Conservation (phyloP, 495 filamentous ascomycete species). For the Lasiosphaeris hirsuta region DNA sequence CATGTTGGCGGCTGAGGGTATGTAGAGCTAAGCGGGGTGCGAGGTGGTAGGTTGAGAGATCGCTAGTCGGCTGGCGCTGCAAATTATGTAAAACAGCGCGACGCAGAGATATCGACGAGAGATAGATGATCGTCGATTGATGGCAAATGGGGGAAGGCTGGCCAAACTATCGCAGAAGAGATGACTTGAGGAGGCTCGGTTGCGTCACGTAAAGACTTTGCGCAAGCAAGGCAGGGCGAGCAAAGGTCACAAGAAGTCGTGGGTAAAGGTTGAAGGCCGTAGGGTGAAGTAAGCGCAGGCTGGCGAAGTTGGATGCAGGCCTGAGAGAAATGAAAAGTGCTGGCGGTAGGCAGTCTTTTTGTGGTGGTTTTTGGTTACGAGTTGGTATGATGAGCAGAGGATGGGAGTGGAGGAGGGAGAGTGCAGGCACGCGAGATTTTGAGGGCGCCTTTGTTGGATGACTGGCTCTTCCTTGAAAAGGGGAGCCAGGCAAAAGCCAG, state of each 20-base stretch:
- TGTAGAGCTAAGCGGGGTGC: conserved; percentile 2
- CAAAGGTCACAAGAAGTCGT: neutral
- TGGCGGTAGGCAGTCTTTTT: conserved; percentile 16
- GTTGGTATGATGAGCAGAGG: conserved; percentile 14
- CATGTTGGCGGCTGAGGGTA: conserved; percentile 55
- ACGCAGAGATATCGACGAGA: neutral
- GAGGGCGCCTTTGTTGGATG: conserved; percentile 4
- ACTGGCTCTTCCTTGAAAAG: conserved; percentile 13
- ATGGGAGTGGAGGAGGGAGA: conserved; percentile 19
- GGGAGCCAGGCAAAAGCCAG: conserved; percentile 27
- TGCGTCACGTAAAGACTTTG: conserved; percentile 10
- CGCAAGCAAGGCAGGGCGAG: neutral
- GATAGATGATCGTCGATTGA: conserved; percentile 1
- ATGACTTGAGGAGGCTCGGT: neutral
- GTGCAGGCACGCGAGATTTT: conserved; percentile 26
- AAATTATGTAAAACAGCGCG: conserved; percentile 8
- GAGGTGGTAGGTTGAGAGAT: neutral
- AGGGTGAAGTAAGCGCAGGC: conserved; percentile 27
- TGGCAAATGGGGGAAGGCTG: conserved; percentile 14
- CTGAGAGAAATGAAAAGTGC: conserved; percentile 25
- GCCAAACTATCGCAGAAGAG: neutral
- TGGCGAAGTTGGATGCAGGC: conserved; percentile 45
- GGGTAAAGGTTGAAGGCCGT: conserved; percentile 8
- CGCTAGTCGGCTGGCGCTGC: conserved; percentile 8
- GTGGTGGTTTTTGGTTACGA: conserved; percentile 16